Percentiles rank a stretch among this genome's conserved stretches.
phyloP scores from a whole-genome alignment of 306 rosid species.

The Vigna mungo region DNA sequence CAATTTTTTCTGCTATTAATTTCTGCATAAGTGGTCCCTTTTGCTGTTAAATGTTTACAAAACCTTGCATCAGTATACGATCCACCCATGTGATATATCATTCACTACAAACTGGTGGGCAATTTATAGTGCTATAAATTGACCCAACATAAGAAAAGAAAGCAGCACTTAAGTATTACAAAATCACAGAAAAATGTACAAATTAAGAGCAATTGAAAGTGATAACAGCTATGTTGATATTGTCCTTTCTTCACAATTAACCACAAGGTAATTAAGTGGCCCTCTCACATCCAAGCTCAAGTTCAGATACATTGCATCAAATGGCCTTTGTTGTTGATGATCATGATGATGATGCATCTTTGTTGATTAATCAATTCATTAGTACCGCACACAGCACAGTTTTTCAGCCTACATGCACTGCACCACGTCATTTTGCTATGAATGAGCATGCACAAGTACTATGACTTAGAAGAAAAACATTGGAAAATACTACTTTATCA shows the following conservation, averaged over 20 bases:
- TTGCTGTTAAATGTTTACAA: background rate
- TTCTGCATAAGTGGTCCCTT: background rate
- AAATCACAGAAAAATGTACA: background rate
- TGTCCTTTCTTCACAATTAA: background rate
- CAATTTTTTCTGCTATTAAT: background rate
- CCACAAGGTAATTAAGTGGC: background rate
- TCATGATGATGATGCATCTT: background rate
- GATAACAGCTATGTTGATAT: background rate
- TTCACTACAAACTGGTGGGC: background rate
- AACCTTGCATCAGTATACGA: background rate
- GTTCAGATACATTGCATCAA: background rate
- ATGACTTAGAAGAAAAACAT: background rate
- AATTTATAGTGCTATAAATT: conserved; percentile 1
- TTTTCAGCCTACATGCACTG: background rate
- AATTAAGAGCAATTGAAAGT: background rate
- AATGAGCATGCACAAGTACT: background rate
- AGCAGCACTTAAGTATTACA: background rate
- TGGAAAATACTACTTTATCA: background rate
- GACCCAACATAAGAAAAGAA: conserved; percentile 2
- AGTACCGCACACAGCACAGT: background rate
- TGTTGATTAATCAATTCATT: too few relatives aligned
- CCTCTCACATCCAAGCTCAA: background rate
- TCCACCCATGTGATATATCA: background rate
- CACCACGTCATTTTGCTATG: background rate
- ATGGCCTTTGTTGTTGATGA: background rate